Evolutionary conservation across 2,329 filamentous ascomycete species (phyloP).

Genomic region (Fusarium sp.): DNA sequence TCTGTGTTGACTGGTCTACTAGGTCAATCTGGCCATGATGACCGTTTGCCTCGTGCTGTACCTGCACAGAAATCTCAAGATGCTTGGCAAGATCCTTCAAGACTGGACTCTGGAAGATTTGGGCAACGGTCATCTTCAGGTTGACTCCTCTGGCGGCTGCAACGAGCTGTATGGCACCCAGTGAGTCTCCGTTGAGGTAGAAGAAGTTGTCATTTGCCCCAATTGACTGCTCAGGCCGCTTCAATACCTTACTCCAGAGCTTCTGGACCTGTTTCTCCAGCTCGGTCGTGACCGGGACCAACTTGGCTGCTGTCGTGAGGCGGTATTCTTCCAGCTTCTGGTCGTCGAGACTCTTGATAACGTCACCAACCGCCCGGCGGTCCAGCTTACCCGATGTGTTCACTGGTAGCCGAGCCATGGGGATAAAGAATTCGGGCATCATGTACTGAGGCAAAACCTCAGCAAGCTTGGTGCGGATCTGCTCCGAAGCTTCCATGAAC

Average conservation of each 20-base stretch:
- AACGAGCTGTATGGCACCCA: background rate
- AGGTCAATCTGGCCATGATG: background rate
- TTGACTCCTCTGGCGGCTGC: background rate
- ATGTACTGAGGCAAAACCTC: constrained; percentile 4
- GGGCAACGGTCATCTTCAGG: background rate
- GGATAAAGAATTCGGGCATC: constrained; percentile 1
- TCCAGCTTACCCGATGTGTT: constrained; percentile 4
- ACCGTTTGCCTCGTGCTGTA: rapidly evolving
- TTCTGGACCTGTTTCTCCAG: background rate
- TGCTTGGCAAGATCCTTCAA: background rate
- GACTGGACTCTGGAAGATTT: background rate
- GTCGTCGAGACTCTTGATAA: background rate
- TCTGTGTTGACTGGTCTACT: background rate
- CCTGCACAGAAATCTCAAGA: rapidly evolving
- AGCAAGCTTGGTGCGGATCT: background rate
- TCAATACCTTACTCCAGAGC: background rate
- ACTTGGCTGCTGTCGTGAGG: background rate
- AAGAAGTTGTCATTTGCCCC: constrained; percentile 6
- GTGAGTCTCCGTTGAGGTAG: background rate
- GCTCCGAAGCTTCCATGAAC: background rate
- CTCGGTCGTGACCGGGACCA: background rate
- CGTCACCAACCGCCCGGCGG: background rate
- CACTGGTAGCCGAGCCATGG: background rate
- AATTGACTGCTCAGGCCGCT: background rate
- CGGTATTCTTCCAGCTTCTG: background rate